Evolutionary conservation across 257 asterid species (phyloP).

Genomic region (Leonotis leonurus): DNA sequence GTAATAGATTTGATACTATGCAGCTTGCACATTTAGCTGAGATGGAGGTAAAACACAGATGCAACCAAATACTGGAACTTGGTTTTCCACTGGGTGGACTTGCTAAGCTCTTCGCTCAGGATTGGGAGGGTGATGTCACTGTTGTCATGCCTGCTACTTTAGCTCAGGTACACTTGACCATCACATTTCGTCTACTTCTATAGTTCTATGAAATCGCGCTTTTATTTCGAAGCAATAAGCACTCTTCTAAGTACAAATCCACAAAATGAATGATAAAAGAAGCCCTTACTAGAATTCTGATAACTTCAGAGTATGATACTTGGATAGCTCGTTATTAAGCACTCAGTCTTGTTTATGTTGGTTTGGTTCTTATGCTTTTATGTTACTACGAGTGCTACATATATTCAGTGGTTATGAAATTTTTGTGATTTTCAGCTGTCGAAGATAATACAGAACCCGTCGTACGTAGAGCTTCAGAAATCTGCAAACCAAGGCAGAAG

Average conservation of each 20-base stretch:
- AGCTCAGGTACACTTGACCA: conserved; percentile 58
- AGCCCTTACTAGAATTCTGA: not conserved
- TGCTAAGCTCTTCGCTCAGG: conserved; percentile 95
- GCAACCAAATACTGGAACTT: conserved; percentile 77
- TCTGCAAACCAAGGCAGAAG: conserved; percentile 91
- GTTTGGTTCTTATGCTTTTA: not conserved
- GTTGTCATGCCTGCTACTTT: conserved; percentile 94
- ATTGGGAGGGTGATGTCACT: conserved; percentile 96
- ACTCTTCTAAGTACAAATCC: not conserved
- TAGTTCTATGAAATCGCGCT: not conserved
- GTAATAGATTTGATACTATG: conserved; percentile 10
- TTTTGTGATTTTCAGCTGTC: conserved; percentile 44
- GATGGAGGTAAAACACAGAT: conserved; percentile 97
- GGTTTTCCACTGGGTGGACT: conserved; percentile 84
- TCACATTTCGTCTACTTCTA: not conserved
- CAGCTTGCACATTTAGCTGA: conserved; percentile 90
- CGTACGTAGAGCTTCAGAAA: conserved; percentile 69
- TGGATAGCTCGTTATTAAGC: too few relatives aligned
- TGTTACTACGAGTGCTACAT: too few relatives aligned
- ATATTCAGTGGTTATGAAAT: too few relatives aligned
- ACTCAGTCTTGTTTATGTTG: too few relatives aligned
- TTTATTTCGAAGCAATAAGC: not conserved
- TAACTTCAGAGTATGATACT: not conserved
- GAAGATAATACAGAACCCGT: conserved; percentile 81
- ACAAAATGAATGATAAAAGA: not conserved